Conservation (phyloP, 2,329 filamentous ascomycete species). For the Phyllosticta citribraziliensis region DNA sequence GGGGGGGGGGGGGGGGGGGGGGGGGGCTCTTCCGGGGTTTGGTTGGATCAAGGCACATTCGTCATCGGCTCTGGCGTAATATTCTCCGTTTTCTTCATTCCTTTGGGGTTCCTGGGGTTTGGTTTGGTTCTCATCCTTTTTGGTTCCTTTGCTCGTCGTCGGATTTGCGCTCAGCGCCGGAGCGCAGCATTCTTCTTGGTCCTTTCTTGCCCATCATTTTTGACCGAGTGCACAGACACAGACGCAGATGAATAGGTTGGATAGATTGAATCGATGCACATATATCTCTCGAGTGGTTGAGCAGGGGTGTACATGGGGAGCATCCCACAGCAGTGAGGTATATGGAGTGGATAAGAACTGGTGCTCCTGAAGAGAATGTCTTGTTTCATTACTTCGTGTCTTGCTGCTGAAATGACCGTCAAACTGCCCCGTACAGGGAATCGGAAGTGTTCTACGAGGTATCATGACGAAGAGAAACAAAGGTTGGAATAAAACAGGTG, state of each 20-base stretch:
- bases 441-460: background rate
- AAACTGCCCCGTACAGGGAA: too few relatives aligned
- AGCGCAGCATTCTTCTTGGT: background rate
- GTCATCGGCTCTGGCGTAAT: background rate
- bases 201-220: background rate
- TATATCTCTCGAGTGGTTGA: background rate
- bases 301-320: too few relatives aligned
- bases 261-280: background rate
- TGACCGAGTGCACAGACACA: background rate
- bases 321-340: too few relatives aligned
- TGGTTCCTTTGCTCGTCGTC: background rate
- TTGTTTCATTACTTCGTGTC: too few relatives aligned
- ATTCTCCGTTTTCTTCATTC: background rate
- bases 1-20: too few relatives aligned
- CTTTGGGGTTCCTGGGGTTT: background rate
- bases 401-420: too few relatives aligned
- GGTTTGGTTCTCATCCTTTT: background rate
- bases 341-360: too few relatives aligned
- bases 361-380: too few relatives aligned
- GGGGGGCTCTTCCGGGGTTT: background rate
- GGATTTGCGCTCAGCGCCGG: background rate
- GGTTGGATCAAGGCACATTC: background rate
- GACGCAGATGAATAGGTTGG: background rate
- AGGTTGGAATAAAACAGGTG: background rate
- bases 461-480: background rate